Conservation (phyloP, 257 asterid species). For the Penstemon newberryi region DNA sequence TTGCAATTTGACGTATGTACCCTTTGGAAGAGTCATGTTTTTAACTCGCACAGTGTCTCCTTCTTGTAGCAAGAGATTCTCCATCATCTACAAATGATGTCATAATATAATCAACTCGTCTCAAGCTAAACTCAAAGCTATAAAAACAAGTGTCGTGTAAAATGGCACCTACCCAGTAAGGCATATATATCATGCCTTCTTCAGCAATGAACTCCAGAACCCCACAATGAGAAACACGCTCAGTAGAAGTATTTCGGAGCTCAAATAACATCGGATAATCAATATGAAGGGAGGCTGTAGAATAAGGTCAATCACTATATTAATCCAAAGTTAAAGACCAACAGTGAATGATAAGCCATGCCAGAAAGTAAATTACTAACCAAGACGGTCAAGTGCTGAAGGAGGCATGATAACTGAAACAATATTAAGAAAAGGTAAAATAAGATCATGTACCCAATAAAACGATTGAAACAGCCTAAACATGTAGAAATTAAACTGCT, state of each 20-base stretch:
- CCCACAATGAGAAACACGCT: conserved; percentile 93
- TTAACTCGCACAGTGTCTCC: conserved; percentile 85
- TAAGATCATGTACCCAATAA: conserved; percentile 23
- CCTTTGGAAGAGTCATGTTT: conserved; percentile 93
- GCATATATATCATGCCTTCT: conserved; percentile 99
- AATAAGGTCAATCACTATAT: conserved; percentile 22
- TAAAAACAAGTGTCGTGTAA: background rate
- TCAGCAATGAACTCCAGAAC: conserved; percentile 98
- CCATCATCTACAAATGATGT: conserved; percentile 79
- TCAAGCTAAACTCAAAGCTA: conserved; percentile 6
- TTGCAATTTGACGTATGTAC: conserved; percentile 86
- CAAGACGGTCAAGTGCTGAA: conserved; percentile 96
- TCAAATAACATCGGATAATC: conserved; percentile 98
- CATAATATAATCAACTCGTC: conserved; percentile 15
- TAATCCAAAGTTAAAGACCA: background rate
- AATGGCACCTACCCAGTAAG: conserved; percentile 79
- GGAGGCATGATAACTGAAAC: conserved; percentile 97
- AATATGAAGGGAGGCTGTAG: conserved; percentile 89
- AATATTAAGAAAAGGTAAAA: conserved; percentile 6
- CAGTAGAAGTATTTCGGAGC: conserved; percentile 72
- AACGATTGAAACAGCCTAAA: conserved; percentile 9
- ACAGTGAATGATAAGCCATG: conserved; percentile 16
- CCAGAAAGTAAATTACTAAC: conserved; percentile 45
- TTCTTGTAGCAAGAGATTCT: conserved; percentile 87
- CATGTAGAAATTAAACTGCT: conserved; percentile 20